phyloP scores from a whole-genome alignment of 2,329 filamentous ascomycete genomes.

The Bipolaris cookei region DNA sequence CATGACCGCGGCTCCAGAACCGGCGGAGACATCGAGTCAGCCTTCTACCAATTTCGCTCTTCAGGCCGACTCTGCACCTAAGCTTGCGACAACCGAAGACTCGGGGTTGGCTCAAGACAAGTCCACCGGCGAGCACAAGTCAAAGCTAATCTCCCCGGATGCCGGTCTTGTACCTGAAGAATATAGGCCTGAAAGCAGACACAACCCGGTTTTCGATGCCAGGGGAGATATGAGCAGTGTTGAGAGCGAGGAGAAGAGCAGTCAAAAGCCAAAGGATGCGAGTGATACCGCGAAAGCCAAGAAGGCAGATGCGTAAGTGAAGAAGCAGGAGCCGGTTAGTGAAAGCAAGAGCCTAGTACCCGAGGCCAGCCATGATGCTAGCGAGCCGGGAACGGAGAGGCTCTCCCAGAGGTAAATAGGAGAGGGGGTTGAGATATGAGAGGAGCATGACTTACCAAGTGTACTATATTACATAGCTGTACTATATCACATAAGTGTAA shows the following conservation, averaged over 20 bases:
- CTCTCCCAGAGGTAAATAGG: constrained; percentile 3
- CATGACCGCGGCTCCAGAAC: constrained; percentile 25
- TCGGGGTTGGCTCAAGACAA: constrained; percentile 12
- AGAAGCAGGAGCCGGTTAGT: constrained; percentile 25
- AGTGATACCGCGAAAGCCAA: constrained; percentile 5
- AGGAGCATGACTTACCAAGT: not conserved
- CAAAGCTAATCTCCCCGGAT: constrained; percentile 18
- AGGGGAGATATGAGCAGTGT: constrained; percentile 15
- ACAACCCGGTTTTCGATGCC: constrained; percentile 14
- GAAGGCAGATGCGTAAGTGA: constrained; percentile 1
- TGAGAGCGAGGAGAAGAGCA: constrained; percentile 15
- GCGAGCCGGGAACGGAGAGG: constrained; percentile 14
- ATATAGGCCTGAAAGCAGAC: constrained; percentile 24
- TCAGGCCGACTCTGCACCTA: not conserved
- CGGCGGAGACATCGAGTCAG: constrained; percentile 10
- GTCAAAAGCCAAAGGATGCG: constrained; percentile 8
- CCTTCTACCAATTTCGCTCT: constrained; percentile 2
- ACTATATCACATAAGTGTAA: not conserved
- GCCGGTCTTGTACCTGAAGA: constrained; percentile 27
- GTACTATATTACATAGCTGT: constrained; percentile 14
- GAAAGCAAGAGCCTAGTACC: constrained; percentile 57
- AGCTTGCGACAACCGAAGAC: constrained; percentile 14
- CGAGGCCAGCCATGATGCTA: constrained; percentile 58
- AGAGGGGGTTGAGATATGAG: not conserved
- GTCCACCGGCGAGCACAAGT: constrained; percentile 11